phyloP scores from a whole-genome alignment of 441 rosid species.

The Croton setiger region DNA sequence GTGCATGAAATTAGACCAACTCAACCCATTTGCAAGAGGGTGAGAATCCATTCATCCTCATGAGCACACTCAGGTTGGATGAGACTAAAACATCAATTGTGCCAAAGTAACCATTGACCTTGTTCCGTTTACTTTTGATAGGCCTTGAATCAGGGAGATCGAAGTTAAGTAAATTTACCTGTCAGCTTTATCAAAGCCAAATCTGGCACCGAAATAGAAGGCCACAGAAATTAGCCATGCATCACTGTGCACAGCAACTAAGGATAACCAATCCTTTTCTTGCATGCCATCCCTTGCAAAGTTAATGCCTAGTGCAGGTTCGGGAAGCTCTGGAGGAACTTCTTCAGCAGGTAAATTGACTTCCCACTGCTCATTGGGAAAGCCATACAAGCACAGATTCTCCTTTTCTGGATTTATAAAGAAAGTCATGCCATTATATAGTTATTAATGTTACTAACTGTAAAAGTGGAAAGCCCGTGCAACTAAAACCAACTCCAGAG shows the following conservation, averaged over 20 bases:
- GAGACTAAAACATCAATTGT: not conserved
- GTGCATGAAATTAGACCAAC: not conserved
- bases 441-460: not conserved
- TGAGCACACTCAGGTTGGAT: too few species aligned
- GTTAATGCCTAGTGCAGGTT: slow-evolving; percentile 66
- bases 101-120: not conserved
- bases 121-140: not conserved
- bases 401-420: slow-evolving; percentile 41
- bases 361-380: slow-evolving; percentile 64
- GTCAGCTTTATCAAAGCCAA: slow-evolving; percentile 50
- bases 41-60: not conserved
- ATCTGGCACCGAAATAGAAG: slow-evolving; percentile 64
- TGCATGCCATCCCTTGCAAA: slow-evolving; percentile 76
- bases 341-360: slow-evolving; percentile 82
- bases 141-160: not conserved
- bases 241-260: slow-evolving; percentile 60
- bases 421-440: not conserved
- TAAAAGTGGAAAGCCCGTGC: not conserved
- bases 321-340: slow-evolving; percentile 62
- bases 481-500: not conserved
- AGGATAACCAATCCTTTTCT: slow-evolving; percentile 60
- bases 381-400: slow-evolving; percentile 61
- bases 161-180: slow-evolving; percentile 26
- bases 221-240: slow-evolving; percentile 70
- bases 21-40: not conserved